Evolutionary conservation across 148 eudicot genomes (phyloP), one percentile per base, ranked within the genome.

Genomic region (Vaccinium darrowii): DNA sequence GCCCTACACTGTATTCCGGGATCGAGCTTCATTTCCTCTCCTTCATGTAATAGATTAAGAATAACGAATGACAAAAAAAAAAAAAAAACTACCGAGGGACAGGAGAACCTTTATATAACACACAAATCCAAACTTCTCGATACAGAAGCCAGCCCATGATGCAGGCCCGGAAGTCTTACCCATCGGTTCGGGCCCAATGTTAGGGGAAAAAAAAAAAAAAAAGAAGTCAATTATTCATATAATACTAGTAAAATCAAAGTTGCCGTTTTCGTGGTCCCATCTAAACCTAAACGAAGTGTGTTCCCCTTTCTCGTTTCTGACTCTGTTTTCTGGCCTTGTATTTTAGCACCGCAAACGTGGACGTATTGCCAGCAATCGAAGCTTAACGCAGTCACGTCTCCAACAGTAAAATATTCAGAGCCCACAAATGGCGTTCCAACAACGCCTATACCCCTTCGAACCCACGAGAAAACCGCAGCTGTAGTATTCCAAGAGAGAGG

Each of bases 261-360:
- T 33, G 0, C 1, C 39, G 19, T 69, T 69, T 27, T 2, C 39
- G 39, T 25, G 74, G 74, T 69, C 74, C 74, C 36, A 27, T 25
- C 27, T 13, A 56, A 56, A 56, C 2, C 60, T 54, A 56, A 1
- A 67, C 73, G 36, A 25, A 67, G 1, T 18, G 43, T 3, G 18
- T 16, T 1, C 4, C 39, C 39, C 39, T 36, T 36, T 36, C 39
- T 36, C 3, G 8, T 69, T 14, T 13, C 39, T 36, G 39, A 36
- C 43, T 63, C 36, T n/a, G 75, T 63, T 63, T 81, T 63, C 75
- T 23, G 83, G 83, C 83, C 83, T 43, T 81, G 15, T 47, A 49
- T 63, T 78, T 81, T 23, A 63, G 54, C 50, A 81, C 56, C 23
- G 74, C 8, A 63, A 63, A 81, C 83, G 83, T 81, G 83, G 83